Base-by-base conservation (phyloP, 305 asterid species). In the Fraxinus sp. region DNA sequence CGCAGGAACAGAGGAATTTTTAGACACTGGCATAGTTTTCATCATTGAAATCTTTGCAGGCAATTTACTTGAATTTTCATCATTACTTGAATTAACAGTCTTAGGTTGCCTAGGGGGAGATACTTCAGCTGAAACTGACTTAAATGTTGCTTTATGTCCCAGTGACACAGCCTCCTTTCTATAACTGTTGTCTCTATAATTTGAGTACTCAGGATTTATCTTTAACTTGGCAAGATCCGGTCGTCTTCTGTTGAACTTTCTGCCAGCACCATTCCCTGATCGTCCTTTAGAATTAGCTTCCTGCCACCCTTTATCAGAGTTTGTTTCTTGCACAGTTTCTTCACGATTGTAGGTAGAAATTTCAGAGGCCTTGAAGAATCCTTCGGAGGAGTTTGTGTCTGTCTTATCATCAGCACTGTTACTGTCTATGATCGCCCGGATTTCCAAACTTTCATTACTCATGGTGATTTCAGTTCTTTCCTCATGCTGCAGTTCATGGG, bases 221-320 rank as follows among this genome's bases (percentile, higher is more conserved):
- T 93, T 92, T 82, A 95, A 84, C 90, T 92, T 94, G 68, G 97
- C 85, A 81, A 93, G 97, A 88, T 89, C 89, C 11, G 94, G 98
- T 71, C 90, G 92, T 89, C 90, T 93, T 84, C 90, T 85, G 91
- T 89, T 91, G 83, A 79, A 87, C 86, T 91, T 95, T 88, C 89
- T 90, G 68, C 91, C 66, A 79, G 92, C 81, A 72, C 89, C 90
- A 83, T 87, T 91, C 66, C 91, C 94, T 13, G 93, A 90, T 74
- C 98, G 92, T 77, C 95, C 92, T 90, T 92, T 95, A 0, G 97
- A 81, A 81, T 89, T 91, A 71, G 99, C 99, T 88, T 95, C 99
- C 84, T 93, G 97, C 99, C 99, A 97, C 76, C 98, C 99, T 82
- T 93, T 96, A 66, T 93, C 99, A 30, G 97, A 91, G 82, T 88